Evolutionary conservation across 164 flowering plant genomes (phyloP).

Genomic region (Macadamia integrifolia): DNA sequence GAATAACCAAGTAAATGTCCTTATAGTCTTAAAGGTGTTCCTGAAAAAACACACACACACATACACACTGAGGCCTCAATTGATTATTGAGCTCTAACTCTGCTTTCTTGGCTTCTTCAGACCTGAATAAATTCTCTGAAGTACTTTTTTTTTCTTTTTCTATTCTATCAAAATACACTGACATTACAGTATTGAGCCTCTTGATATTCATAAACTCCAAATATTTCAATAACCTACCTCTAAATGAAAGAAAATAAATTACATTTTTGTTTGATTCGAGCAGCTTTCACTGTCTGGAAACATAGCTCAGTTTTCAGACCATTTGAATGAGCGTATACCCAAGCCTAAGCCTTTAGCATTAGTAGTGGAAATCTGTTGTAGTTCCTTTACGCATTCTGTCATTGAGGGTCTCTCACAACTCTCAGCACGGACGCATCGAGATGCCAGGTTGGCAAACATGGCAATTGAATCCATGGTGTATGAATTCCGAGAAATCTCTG

Average conservation of each 20-base stretch:
- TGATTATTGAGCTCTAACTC: too few relatives aligned
- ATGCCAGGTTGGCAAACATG: conserved; percentile 89
- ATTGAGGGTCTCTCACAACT: conserved; percentile 82
- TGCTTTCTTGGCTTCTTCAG: too few relatives aligned
- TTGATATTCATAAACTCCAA: too few relatives aligned
- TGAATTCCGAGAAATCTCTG: conserved; percentile 61
- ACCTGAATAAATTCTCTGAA: too few relatives aligned
- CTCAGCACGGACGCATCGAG: conserved; percentile 83
- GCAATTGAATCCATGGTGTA: conserved; percentile 71
- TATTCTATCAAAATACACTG: too few relatives aligned
- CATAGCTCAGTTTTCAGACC: conserved; percentile 17
- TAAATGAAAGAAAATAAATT: neutral
- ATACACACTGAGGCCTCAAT: too few relatives aligned
- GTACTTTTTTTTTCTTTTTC: too few relatives aligned
- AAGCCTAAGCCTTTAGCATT: conserved; percentile 57
- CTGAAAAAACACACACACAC: too few relatives aligned
- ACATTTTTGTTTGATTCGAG: neutral
- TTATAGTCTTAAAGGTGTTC: too few relatives aligned
- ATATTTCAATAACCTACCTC: too few relatives aligned
- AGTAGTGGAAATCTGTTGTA: conserved; percentile 47
- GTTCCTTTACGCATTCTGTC: conserved; percentile 78
- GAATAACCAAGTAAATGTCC: too few relatives aligned
- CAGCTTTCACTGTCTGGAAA: neutral
- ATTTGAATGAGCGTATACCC: conserved; percentile 45
- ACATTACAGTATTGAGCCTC: too few relatives aligned